phyloP scores from a whole-genome alignment of 2,329 filamentous ascomycete species.

The Metarhizium humberi region DNA sequence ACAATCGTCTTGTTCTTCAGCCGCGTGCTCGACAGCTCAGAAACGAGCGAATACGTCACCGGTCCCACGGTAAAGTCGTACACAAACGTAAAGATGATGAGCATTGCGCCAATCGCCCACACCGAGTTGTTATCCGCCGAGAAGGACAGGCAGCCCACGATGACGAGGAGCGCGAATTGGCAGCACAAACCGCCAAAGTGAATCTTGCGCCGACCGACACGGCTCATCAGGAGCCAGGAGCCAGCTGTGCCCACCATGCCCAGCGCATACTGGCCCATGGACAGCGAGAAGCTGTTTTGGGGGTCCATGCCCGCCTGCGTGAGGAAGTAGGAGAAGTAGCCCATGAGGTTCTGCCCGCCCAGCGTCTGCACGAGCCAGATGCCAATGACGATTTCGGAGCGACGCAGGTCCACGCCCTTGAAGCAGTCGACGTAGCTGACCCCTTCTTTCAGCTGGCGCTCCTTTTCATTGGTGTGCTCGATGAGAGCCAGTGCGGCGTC shows the following conservation, averaged over 20 bases:
- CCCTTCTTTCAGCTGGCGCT: conserved; percentile 32
- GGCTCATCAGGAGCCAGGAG: conserved; percentile 40
- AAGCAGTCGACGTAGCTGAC: conserved; percentile 42
- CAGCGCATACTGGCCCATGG: conserved; percentile 39
- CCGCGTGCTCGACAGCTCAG: conserved; percentile 43
- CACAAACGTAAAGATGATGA: conserved; percentile 42
- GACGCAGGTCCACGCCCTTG: conserved; percentile 38
- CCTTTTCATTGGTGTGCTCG: conserved; percentile 41
- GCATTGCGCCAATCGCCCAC: conserved; percentile 35
- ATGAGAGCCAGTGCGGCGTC: conserved; percentile 44
- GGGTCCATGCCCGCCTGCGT: conserved; percentile 35
- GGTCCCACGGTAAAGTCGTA: conserved; percentile 48
- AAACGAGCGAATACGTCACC: conserved; percentile 41
- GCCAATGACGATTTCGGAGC: conserved; percentile 41
- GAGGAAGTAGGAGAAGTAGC: conserved; percentile 37
- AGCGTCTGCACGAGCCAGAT: conserved; percentile 41
- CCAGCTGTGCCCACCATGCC: conserved; percentile 40
- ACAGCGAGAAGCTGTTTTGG: conserved; percentile 33
- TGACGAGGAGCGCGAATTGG: conserved; percentile 29
- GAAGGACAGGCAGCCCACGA: conserved; percentile 31
- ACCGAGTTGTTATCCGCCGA: conserved; percentile 19
- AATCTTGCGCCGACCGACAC: conserved; percentile 39
- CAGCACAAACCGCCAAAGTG: conserved; percentile 35
- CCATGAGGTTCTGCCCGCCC: conserved; percentile 39
- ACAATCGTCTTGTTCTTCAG: conserved; percentile 47